Base-by-base conservation (phyloP, 441 rosid species). In the Populus hybrid region DNA sequence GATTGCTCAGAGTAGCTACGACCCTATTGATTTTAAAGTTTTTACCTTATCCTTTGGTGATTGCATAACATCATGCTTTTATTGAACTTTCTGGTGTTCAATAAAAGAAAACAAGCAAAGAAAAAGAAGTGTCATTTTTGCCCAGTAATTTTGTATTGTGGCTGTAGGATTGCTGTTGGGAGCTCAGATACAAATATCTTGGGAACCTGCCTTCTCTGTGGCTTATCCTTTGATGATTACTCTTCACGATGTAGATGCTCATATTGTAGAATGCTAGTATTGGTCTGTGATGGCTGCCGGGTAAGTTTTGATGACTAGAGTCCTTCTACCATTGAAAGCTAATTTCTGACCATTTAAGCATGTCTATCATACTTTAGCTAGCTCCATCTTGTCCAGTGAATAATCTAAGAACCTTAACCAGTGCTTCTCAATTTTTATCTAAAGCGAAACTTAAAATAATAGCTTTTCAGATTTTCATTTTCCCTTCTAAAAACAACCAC, bases 181-280 rank as follows among this genome's bases (percentile, higher is more conserved):
- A 95, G 94, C 84, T 87, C 91, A 38, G 86, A 88, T 78, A 73
- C 85, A 74, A 84, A 85, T 74, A 74, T 90, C 74, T 14, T 89
- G 78, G 95, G 97, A 40, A 78, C 79, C 80, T 95, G 99, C 86
- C 93, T 92, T 84, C 86, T 87, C 71, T 95, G 98, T 84, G 85
- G 86, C 75, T 75, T 84, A 71, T 77, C 88, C 56, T 95, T 89
- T 50, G 98, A 95, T 72, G 93, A 95, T 84, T 95, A 95, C 82
- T 88, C 95, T 77, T 83, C 92, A 68, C 97, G 97, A 71, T 87
- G 92, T 80, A 89, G 99, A 78, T 93, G 98, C 87, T 84, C 75
- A 69, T 74, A 83, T 68, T 93, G 98, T 84, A 85, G 97, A 77
- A 95, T 93, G 94, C 99, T 95, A 82, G 95, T 95, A 69, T 86